These are phyloP conservation scores for Kwoniella bestiolae DNA, from an alignment of 768 basidiomycete species.

Conservation along the genomic window DNA sequence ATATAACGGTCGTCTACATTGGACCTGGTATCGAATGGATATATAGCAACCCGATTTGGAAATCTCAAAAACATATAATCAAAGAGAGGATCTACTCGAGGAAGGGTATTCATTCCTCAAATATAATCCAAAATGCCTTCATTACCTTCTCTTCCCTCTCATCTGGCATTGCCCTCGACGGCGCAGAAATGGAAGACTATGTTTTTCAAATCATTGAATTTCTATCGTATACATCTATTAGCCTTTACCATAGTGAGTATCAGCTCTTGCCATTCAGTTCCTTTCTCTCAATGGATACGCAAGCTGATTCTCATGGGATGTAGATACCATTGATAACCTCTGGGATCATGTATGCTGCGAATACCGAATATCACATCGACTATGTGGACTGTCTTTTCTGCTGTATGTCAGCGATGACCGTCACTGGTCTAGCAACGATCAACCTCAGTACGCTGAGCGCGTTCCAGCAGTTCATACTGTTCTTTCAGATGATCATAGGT, in stretches of 20 bases:
- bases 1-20: not conserved
- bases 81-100: too few relatives aligned
- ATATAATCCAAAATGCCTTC: slow-evolving; percentile 17
- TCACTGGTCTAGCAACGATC: slow-evolving; percentile 57
- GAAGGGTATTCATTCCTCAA: not conserved
- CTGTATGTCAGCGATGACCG: slow-evolving; percentile 56
- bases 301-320: not conserved
- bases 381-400: slow-evolving; percentile 58
- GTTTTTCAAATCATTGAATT: slow-evolving; percentile 57
- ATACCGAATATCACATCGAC: slow-evolving; percentile 61
- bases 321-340: slow-evolving; percentile 75
- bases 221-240: slow-evolving; percentile 62
- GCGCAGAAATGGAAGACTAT: slow-evolving; percentile 22
- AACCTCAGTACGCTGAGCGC: slow-evolving; percentile 55
- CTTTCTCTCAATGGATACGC: too few relatives aligned
- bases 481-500: slow-evolving; percentile 65
- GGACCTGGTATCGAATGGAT: too few relatives aligned
- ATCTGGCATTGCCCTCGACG: slow-evolving; percentile 26
- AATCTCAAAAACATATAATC: too few relatives aligned
- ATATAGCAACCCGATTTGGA: too few relatives aligned
- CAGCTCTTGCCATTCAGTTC: not conserved
- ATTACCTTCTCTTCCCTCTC: slow-evolving; percentile 26
- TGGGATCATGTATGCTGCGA: slow-evolving; percentile 79
- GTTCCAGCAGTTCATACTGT: slow-evolving; percentile 56
- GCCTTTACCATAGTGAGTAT: slow-evolving; percentile 58